Evolutionary conservation across 805 yeast genomes (phyloP).

Genomic region (Candida fluviatilis): DNA sequence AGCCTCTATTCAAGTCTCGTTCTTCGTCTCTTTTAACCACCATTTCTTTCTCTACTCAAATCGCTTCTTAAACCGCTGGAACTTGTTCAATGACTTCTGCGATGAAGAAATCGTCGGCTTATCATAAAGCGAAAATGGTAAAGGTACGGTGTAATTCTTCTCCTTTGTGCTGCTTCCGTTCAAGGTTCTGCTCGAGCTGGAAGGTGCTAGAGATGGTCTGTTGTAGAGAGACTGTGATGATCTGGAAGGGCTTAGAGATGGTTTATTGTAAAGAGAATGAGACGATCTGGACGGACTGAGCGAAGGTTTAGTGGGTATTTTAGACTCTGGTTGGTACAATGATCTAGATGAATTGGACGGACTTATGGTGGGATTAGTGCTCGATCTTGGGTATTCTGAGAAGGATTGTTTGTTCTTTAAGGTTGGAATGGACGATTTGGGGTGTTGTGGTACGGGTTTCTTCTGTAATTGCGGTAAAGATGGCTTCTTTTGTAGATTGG

Average conservation of each 20-base stretch:
- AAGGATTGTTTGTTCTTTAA: constrained; percentile 10
- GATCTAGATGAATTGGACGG: background rate
- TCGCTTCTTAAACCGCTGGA: constrained; percentile 29
- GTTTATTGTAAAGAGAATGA: background rate
- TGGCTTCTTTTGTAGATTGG: constrained; percentile 12
- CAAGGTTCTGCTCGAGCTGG: background rate
- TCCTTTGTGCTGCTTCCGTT: background rate
- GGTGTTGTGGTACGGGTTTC: constrained; percentile 8
- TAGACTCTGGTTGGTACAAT: background rate
- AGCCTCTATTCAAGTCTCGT: too few relatives aligned
- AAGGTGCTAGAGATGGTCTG: constrained; percentile 3
- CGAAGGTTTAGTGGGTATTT: constrained; percentile 4
- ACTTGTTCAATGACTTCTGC: constrained; percentile 33
- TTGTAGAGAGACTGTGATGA: background rate
- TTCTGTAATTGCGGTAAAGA: constrained; percentile 12
- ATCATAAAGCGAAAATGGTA: constrained; percentile 26
- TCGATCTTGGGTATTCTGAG: background rate
- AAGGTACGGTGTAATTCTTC: constrained; percentile 19
- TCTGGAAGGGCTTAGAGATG: constrained; percentile 2
- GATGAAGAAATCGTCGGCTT: constrained; percentile 41
- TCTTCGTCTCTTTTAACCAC: too few relatives aligned
- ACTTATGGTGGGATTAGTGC: background rate
- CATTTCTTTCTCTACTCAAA: constrained; percentile 22
- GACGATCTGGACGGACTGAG: constrained; percentile 8
- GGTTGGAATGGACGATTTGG: constrained; percentile 10